Base-by-base conservation (phyloP, 257 asterid species). In the Nicotiana attenuata region DNA sequence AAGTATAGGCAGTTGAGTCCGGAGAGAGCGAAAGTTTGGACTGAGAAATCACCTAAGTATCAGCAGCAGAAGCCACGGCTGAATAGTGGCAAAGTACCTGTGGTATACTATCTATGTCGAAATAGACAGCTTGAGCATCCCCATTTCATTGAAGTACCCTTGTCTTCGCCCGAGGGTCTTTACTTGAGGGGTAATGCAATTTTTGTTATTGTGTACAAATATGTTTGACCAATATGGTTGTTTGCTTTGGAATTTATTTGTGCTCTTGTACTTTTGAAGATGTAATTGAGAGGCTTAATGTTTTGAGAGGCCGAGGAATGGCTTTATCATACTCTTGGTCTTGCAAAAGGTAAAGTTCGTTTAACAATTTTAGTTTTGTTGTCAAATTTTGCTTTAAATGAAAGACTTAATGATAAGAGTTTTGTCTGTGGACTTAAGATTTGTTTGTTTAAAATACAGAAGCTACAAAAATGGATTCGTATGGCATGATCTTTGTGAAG, bases 241-340 rank as follows among this genome's bases (percentile, higher is more conserved):
- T 56, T 64, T 80, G 55, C 59, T 76, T 50, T 55, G 57, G 50
- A 67, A 67, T 14, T 65, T 22, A 14, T n/a, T 29, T 20, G 67
- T 77, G 16, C 56, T 66, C 19, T 80, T 53, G 8, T 38, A 31
- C 52, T 77, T 81, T 68, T 85, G 90, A 81, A 96, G 99, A 96
- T 90, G 98, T 96, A 84, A 90, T 93, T 75, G 92, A 91, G 81
- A 93, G 96, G 91, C 97, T 96, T 22, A 93, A 90, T 76, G 89
- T 77, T 29, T 85, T 96, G 90, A 89, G 99, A 84, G 99, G 99
- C 84, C 89, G 94, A 87, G 97, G 98, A 83, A 91, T 96, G 93
- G 97, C 98, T 89, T 90, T 97, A 0, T 85, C 88, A 89, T 96
- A 94, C 77, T 93, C 99, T 28, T 96, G 99, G 99, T 94, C 99